Evolutionary conservation across 257 asterid species (phyloP), one percentile per base, ranked within the genome.

Genomic region (Linaria vulgaris): DNA sequence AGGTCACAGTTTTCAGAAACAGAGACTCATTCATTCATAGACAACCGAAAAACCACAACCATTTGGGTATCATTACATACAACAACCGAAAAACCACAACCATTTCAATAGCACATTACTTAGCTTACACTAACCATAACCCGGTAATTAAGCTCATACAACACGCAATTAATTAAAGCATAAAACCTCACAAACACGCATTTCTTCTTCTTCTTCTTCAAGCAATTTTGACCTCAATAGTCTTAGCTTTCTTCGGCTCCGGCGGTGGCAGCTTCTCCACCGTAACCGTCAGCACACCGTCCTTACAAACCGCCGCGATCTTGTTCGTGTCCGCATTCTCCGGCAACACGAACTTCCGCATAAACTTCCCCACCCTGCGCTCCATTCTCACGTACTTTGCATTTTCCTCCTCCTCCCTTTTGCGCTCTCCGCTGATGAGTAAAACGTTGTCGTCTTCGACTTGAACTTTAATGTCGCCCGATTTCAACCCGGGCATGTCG

Each of bases 401-500:
- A 0, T 80, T 72, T 13, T 63, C 83, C 59, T 75, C 75, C 57
- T 77, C 80, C 0, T 74, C 58, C 30, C 76, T 59, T 68, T 69
- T 79, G 38, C 83, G 59, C 76, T 79, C 85, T 6, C 88, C 88
- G 51, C 73, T 72, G 9, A 74, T 67, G 1, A 74, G 34, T 6
- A 83, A 63, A 10, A 72, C 73, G 30, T 82, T 79, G 12, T 39
- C 81, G 31, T 69, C 79, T 64, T 79, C 81, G 5, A 79, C 23
- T 63, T 79, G 79, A 31, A 76, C 84, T 23, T 69, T 79, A 15
- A 79, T 76, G 67, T 75, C 77, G 25, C 74, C 84, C 3, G 78
- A 67, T 37, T 65, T 80, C 52, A 76, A 7, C 11, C 85, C 82
- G 22, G 85, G 85, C 85, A 80, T 80, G 67, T 80, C 85, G 61